Percentiles rank a stretch among this genome's conserved stretches.
Conservation (phyloP, 2,329 filamentous ascomycete species). For the Saccharata proteae region DNA sequence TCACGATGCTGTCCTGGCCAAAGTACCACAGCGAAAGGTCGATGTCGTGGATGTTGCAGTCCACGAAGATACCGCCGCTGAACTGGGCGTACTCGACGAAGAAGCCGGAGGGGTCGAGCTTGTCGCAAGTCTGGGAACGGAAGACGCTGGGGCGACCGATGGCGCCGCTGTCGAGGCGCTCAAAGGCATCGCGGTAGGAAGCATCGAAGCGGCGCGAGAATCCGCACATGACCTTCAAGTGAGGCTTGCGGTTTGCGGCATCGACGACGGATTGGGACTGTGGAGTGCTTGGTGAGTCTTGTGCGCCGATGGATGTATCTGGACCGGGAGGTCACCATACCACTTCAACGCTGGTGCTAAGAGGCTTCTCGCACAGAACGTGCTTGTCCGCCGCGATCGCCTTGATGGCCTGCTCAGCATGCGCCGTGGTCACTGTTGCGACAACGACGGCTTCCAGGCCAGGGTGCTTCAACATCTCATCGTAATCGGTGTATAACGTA, state of each 20-base stretch:
- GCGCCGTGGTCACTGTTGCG: conserved; percentile 42
- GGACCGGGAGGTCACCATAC: conserved; percentile 27
- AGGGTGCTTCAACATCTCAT: conserved; percentile 44
- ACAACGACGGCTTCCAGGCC: conserved; percentile 45
- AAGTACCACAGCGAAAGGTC: conserved; percentile 55
- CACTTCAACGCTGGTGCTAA: conserved; percentile 46
- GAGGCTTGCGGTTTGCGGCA: conserved; percentile 41
- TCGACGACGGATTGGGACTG: conserved; percentile 50
- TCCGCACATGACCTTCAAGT: conserved; percentile 55
- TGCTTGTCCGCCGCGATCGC: conserved; percentile 44
- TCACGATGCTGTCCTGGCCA: conserved; percentile 41
- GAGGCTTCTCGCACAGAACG: conserved; percentile 48
- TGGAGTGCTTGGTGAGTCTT: conserved; percentile 6
- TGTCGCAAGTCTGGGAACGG: conserved; percentile 56
- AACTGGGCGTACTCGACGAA: conserved; percentile 56
- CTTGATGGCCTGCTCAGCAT: conserved; percentile 45
- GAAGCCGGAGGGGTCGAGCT: conserved; percentile 52
- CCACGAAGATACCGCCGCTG: conserved; percentile 57
- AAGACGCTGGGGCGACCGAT: conserved; percentile 51
- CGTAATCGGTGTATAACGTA: conserved; percentile 41
- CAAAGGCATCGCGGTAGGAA: conserved; percentile 49
- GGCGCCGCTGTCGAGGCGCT: conserved; percentile 38
- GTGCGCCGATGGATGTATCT: neutral
- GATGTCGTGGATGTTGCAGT: conserved; percentile 61
- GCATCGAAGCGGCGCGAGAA: conserved; percentile 56